Evolutionary conservation across 176 grass and related monocot species (phyloP).

Genomic region (Bolboschoenus planiculmis): DNA sequence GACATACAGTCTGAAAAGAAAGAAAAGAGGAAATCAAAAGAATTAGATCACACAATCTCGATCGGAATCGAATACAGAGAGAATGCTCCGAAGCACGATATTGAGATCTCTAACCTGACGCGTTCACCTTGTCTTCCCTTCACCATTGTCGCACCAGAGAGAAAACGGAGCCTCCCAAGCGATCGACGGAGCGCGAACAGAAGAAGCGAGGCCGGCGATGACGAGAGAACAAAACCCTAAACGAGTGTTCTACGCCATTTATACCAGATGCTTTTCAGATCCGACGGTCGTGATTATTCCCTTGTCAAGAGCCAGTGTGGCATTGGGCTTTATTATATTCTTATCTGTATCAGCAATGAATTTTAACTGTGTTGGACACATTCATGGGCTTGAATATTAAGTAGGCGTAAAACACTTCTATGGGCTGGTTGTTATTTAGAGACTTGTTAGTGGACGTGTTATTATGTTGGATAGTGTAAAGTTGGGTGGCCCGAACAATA

Average conservation of each 20-base stretch:
- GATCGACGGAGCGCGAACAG: neutral
- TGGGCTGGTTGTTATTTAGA: too few relatives aligned
- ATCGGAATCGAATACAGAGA: too few relatives aligned
- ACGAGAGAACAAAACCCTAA: too few relatives aligned
- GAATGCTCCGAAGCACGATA: neutral
- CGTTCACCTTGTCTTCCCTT: conserved; percentile 2
- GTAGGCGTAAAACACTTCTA: too few relatives aligned
- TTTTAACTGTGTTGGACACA: too few relatives aligned
- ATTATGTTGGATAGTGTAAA: too few relatives aligned
- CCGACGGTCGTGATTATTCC: neutral
- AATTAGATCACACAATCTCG: neutral
- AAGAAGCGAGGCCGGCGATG: too few relatives aligned
- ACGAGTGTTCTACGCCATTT: neutral
- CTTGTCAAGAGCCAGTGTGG: neutral
- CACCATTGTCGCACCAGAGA: neutral
- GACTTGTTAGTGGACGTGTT: too few relatives aligned
- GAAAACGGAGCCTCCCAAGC: neutral
- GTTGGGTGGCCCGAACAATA: too few relatives aligned
- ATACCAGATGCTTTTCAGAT: neutral
- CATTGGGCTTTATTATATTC: neutral
- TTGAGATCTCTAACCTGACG: neutral
- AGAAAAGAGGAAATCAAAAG: neutral
- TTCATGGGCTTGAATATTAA: too few relatives aligned
- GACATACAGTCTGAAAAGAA: neutral
- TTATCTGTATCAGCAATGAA: too few relatives aligned